Conservation (phyloP, 1,284 basidiomycete species). For the Prillingera fragicola region DNA sequence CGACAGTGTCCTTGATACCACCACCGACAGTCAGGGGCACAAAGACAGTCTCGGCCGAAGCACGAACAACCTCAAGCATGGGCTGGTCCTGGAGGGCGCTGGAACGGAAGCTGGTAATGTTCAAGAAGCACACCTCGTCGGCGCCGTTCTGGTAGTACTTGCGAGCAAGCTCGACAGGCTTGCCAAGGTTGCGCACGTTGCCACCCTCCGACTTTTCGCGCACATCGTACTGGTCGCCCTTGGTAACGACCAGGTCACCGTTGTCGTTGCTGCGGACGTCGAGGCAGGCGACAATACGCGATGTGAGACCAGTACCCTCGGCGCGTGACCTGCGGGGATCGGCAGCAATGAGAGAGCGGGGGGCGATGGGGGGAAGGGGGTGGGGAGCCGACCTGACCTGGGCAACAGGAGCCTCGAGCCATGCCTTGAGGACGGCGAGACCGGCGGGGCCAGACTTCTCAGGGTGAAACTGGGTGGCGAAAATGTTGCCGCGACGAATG, state of each 20-base stretch:
- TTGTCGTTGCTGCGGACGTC: constrained; percentile 95
- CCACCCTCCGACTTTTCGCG: constrained; percentile 67
- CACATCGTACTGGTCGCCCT: constrained; percentile 98
- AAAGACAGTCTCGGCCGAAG: constrained; percentile 83
- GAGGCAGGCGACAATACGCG: constrained; percentile 94
- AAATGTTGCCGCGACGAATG: constrained; percentile 78
- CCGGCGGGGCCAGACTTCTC: constrained; percentile 96
- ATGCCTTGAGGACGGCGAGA: constrained; percentile 70
- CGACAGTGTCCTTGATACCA: constrained; percentile 92
- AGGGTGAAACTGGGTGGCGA: constrained; percentile 95
- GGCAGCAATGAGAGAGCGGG: constrained; percentile 1
- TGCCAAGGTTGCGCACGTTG: constrained; percentile 92
- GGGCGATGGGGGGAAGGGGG: constrained; percentile 6
- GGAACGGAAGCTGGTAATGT: constrained; percentile 98
- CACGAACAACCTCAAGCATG: constrained; percentile 91
- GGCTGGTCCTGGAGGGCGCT: constrained; percentile 94
- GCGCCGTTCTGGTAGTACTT: constrained; percentile 86
- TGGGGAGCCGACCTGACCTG: constrained; percentile 25
- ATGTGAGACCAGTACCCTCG: constrained; percentile 66
- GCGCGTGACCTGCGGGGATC: constrained; percentile 25
- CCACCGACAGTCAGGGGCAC: constrained; percentile 99
- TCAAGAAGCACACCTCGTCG: constrained; percentile 95
- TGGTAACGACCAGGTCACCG: constrained; percentile 97
- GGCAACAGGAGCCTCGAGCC: constrained; percentile 60
- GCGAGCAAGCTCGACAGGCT: constrained; percentile 85